Evolutionary conservation across 1,284 basidiomycete genomes (phyloP).

Genomic region (Blastosporella zonata): DNA sequence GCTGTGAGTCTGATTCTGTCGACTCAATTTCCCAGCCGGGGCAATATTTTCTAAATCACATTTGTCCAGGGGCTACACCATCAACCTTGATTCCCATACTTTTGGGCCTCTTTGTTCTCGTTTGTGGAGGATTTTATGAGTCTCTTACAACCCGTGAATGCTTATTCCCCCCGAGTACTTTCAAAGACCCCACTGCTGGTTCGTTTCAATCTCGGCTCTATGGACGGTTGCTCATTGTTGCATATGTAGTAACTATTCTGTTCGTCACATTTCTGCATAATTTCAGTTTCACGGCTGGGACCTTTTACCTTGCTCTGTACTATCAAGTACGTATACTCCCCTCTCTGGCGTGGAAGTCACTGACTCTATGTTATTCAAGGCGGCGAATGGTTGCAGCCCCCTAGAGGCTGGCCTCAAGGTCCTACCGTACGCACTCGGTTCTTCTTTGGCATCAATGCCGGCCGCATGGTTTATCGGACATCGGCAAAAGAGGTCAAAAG

Average conservation of each 20-base stretch:
- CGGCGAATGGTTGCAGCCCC: slow-evolving; percentile 62
- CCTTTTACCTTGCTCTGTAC: slow-evolving; percentile 77
- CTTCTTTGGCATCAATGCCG: slow-evolving; percentile 77
- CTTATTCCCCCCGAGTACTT: slow-evolving; percentile 64
- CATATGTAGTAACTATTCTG: slow-evolving; percentile 55
- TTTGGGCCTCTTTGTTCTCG: slow-evolving; percentile 50
- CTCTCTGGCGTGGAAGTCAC: slow-evolving; percentile 7
- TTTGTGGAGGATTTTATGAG: slow-evolving; percentile 64
- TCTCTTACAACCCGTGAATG: slow-evolving; percentile 60
- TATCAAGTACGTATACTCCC: slow-evolving; percentile 57
- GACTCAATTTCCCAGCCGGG: no score
- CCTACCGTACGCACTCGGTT: slow-evolving; percentile 78
- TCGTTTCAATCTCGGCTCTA: slow-evolving; percentile 23
- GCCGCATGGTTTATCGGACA: slow-evolving; percentile 73
- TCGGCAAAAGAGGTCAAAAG: slow-evolving; percentile 52
- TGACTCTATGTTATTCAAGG: slow-evolving; percentile 36
- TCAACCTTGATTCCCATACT: slow-evolving; percentile 60
- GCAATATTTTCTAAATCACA: slow-evolving; percentile 8
- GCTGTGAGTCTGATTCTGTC: slow-evolving; percentile 50
- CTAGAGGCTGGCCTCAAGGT: slow-evolving; percentile 67
- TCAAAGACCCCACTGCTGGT: slow-evolving; percentile 61
- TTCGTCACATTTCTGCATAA: slow-evolving; percentile 74
- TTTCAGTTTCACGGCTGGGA: slow-evolving; percentile 76
- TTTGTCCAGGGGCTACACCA: slow-evolving; percentile 52
- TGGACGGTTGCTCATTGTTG: slow-evolving; percentile 14